phyloP scores from a whole-genome alignment of 148 eudicot species.

The Chenopodium album region DNA sequence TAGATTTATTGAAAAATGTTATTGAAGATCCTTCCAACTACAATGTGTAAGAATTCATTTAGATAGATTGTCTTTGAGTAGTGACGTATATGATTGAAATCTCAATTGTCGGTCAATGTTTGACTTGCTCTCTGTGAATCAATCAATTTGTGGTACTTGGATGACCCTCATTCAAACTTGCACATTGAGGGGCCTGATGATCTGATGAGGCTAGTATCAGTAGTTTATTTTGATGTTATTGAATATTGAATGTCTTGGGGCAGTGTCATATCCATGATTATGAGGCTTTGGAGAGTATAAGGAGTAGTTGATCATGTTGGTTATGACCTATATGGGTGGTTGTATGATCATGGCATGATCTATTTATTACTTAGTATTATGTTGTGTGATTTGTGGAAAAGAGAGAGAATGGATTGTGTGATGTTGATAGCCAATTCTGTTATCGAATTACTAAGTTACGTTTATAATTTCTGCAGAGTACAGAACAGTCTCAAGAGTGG shows the following conservation, averaged over 20 bases:
- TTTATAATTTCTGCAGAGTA: conserved; percentile 38
- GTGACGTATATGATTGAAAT: background rate
- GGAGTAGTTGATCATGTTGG: background rate
- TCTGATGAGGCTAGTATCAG: background rate
- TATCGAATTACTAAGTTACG: background rate
- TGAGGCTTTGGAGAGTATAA: background rate
- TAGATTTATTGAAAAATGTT: background rate
- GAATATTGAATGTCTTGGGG: background rate
- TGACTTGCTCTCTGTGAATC: background rate
- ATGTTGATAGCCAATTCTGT: background rate
- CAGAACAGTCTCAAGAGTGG: conserved; percentile 63
- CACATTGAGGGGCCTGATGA: background rate
- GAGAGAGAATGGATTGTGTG: background rate
- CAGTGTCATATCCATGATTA: background rate
- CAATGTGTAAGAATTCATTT: background rate
- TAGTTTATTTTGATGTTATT: background rate
- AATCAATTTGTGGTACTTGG: background rate
- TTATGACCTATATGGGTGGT: background rate
- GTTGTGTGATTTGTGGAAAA: background rate
- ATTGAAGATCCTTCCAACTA: background rate
- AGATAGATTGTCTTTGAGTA: conserved; percentile 23
- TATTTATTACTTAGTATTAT: background rate
- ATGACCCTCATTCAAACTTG: background rate
- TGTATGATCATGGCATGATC: background rate
- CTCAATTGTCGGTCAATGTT: background rate